Evolutionary conservation across 2,329 filamentous ascomycete genomes (phyloP).

Genomic region (Paraphaeosphaeria minitans): DNA sequence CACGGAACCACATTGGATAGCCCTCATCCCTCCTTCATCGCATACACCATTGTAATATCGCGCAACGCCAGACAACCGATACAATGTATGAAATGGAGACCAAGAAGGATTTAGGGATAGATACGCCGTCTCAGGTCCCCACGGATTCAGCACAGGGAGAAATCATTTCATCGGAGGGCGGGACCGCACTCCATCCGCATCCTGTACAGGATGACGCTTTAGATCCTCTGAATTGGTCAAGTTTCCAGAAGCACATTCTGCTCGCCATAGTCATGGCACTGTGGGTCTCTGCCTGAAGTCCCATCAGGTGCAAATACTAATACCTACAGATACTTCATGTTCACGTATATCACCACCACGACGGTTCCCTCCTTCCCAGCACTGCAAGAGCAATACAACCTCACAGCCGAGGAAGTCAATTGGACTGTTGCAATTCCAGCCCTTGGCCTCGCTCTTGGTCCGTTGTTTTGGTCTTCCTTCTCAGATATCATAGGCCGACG

Average conservation of each 20-base stretch:
- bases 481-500: conserved; percentile 8
- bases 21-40: background rate
- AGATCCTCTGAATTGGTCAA: conserved; percentile 7
- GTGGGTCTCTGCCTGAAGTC: background rate
- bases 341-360: conserved; percentile 10
- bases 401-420: conserved; percentile 6
- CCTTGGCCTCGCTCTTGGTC: conserved; percentile 2
- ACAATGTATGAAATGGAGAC: background rate
- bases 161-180: background rate
- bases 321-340: conserved; percentile 4
- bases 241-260: conserved; percentile 7
- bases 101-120: background rate
- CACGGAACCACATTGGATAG: too few species aligned
- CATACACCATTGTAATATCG: background rate
- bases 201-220: conserved; percentile 3
- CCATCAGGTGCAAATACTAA: background rate
- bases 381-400: conserved; percentile 5
- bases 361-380: conserved; percentile 6
- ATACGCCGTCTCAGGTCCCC: background rate
- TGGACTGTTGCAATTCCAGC: conserved; percentile 7
- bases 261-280: conserved; percentile 8
- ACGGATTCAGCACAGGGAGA: background rate
- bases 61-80: background rate
- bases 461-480: conserved; percentile 5
- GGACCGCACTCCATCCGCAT: conserved; percentile 3